phyloP scores from a whole-genome alignment of 495 filamentous ascomycete genomes.

The Chaetomium fimeti region DNA sequence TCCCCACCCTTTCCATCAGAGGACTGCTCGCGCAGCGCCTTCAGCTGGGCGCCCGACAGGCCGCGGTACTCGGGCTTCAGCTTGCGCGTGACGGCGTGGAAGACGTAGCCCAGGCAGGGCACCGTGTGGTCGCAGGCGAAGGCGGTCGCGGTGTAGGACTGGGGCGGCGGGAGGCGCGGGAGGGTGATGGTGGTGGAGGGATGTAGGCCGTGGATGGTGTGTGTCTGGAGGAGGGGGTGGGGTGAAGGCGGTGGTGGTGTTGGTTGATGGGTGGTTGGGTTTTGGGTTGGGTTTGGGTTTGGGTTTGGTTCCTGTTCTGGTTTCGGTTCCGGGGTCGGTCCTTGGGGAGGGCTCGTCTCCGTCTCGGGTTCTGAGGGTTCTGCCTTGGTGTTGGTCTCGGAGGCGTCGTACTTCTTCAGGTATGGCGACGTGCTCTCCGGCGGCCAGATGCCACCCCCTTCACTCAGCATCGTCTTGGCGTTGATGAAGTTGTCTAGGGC shows the following conservation, averaged over 20 bases:
- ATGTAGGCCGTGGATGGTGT: slow-evolving; percentile 31
- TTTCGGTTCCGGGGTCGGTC: neutral
- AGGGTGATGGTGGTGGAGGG: slow-evolving; percentile 31
- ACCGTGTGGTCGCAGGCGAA: slow-evolving; percentile 41
- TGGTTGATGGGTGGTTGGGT: neutral
- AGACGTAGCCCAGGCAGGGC: slow-evolving; percentile 43
- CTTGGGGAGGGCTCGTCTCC: neutral
- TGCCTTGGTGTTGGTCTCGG: slow-evolving; percentile 6
- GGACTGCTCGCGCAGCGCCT: slow-evolving; percentile 22
- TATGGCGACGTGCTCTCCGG: slow-evolving; percentile 7
- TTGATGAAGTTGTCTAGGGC: slow-evolving; percentile 32
- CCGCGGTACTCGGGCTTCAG: slow-evolving; percentile 30
- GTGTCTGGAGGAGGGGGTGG: slow-evolving; percentile 22
- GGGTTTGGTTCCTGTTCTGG: neutral
- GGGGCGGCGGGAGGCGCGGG: slow-evolving; percentile 17
- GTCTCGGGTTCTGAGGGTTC: neutral
- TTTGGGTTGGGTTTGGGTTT: neutral
- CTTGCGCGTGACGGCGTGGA: slow-evolving; percentile 30
- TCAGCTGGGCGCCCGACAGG: slow-evolving; percentile 27
- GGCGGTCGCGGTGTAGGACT: slow-evolving; percentile 32
- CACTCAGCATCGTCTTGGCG: slow-evolving; percentile 34
- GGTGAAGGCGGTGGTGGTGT: neutral
- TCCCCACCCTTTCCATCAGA: neutral
- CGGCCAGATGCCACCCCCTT: slow-evolving; percentile 29
- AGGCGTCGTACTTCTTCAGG: neutral